Evolutionary conservation across 1,284 basidiomycete species (phyloP).

Genomic region (Malassezia cuniculi): DNA sequence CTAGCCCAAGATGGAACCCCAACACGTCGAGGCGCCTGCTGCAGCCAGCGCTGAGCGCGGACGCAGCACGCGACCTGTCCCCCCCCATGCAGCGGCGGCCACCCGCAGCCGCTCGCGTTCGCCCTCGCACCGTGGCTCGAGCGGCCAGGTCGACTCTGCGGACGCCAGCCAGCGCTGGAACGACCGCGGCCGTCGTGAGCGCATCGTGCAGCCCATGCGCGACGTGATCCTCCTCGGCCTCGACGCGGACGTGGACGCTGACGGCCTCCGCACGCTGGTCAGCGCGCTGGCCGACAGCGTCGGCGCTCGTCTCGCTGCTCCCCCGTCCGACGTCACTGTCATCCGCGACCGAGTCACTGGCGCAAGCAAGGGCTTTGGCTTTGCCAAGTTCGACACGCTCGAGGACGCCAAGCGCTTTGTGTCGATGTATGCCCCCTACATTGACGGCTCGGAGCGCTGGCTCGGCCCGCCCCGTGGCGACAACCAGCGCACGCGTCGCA

Average conservation of each 20-base stretch:
- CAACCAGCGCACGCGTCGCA: conserved; percentile 5
- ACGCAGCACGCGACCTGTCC: conserved; percentile 7
- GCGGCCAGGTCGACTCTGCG: too few species aligned
- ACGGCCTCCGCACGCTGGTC: conserved; percentile 11
- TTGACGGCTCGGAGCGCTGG: conserved; percentile 12
- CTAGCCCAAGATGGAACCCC: too few species aligned
- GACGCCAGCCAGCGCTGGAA: conserved; percentile 3
- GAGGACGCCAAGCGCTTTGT: conserved; percentile 15
- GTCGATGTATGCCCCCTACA: conserved; percentile 11
- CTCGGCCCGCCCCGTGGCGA: conserved; percentile 3
- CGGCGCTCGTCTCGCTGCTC: conserved; percentile 9
- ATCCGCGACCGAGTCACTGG: conserved; percentile 14
- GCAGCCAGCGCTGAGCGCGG: background rate
- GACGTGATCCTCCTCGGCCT: conserved; percentile 14
- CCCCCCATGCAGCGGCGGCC: background rate
- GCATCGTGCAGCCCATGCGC: conserved; percentile 11
- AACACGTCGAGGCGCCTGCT: too few species aligned
- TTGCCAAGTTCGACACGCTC: conserved; percentile 15
- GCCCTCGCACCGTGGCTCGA: background rate
- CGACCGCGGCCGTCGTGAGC: conserved; percentile 1
- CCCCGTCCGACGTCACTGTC: conserved; percentile 13
- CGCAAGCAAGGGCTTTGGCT: conserved; percentile 12
- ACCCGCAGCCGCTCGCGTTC: background rate
- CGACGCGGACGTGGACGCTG: conserved; percentile 12
- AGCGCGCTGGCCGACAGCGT: conserved; percentile 12